phyloP scores from a whole-genome alignment of 164 flowering plant species.

The Buxus sempervirens region DNA sequence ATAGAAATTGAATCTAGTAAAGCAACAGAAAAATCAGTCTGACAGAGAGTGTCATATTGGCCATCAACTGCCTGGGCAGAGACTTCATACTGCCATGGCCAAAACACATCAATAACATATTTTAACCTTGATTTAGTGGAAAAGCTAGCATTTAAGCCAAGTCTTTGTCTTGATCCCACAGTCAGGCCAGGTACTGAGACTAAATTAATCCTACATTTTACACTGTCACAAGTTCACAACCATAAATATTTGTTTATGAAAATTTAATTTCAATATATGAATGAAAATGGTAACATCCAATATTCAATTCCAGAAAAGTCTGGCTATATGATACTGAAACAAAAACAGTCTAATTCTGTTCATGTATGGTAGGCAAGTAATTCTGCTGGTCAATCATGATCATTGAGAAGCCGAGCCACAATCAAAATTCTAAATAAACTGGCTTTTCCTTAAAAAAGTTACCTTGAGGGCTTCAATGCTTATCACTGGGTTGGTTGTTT shows the following conservation, averaged over 20 bases:
- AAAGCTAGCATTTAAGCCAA: neutral
- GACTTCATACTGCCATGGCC: neutral
- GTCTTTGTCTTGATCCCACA: neutral
- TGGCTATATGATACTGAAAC: no score
- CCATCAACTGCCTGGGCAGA: no score
- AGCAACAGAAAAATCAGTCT: no score
- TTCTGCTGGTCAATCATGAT: neutral
- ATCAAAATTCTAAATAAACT: neutral
- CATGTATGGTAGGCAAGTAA: neutral
- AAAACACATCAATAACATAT: neutral
- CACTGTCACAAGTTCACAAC: no score
- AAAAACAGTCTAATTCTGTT: neutral
- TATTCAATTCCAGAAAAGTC: no score
- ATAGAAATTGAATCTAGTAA: no score
- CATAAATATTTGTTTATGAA: no score
- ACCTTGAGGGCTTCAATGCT: slow-evolving; percentile 95
- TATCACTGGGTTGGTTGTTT: slow-evolving; percentile 33
- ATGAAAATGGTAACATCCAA: no score
- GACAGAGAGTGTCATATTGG: no score
- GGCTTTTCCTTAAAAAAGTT: neutral
- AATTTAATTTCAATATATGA: no score
- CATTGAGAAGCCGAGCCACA: neutral
- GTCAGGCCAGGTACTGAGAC: neutral
- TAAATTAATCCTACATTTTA: no score
- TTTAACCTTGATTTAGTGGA: neutral